A percentile compares a stretch with the other conserved stretches of the same genome.
Evolutionary conservation across 495 filamentous ascomycete species (phyloP).

Genomic region (Aspergillus hancockii): DNA sequence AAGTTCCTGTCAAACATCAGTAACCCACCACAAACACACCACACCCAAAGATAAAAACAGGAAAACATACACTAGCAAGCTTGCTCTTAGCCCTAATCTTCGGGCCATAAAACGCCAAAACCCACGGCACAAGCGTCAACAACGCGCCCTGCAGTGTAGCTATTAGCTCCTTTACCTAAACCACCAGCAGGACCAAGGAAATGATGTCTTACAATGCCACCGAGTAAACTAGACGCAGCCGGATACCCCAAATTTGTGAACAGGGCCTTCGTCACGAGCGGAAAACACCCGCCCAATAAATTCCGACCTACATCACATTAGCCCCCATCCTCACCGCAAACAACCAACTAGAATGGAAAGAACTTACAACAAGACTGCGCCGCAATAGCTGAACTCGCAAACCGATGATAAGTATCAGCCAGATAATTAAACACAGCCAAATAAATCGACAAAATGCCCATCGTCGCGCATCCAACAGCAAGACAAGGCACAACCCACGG

Average conservation of each 20-base stretch:
- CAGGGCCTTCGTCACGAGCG: slow-evolving; percentile 70
- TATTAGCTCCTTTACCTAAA: slow-evolving; percentile 13
- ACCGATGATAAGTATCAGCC: slow-evolving; percentile 85
- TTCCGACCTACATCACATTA: slow-evolving; percentile 58
- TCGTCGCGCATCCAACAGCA: slow-evolving; percentile 70
- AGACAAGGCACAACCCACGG: slow-evolving; percentile 80
- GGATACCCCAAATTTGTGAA: slow-evolving; percentile 71
- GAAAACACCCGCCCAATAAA: slow-evolving; percentile 80
- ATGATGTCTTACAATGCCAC: slow-evolving; percentile 57
- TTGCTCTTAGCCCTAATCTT: slow-evolving; percentile 76
- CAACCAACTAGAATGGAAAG: background rate
- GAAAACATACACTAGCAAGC: slow-evolving; percentile 60
- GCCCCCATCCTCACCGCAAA: background rate
- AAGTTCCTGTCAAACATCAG: slow-evolving; percentile 25
- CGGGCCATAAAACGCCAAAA: slow-evolving; percentile 77
- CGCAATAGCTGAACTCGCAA: slow-evolving; percentile 83
- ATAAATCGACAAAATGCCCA: slow-evolving; percentile 89
- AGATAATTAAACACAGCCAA: slow-evolving; percentile 92
- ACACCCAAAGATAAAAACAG: background rate
- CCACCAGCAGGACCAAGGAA: background rate
- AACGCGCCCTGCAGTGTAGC: slow-evolving; percentile 47
- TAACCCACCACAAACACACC: slow-evolving; percentile 20
- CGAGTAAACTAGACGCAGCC: slow-evolving; percentile 74
- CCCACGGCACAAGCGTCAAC: slow-evolving; percentile 82
- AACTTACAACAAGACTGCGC: slow-evolving; percentile 74